Conservation (phyloP, 1,284 basidiomycete genomes). For the Papiliotrema fonsecae region DNA sequence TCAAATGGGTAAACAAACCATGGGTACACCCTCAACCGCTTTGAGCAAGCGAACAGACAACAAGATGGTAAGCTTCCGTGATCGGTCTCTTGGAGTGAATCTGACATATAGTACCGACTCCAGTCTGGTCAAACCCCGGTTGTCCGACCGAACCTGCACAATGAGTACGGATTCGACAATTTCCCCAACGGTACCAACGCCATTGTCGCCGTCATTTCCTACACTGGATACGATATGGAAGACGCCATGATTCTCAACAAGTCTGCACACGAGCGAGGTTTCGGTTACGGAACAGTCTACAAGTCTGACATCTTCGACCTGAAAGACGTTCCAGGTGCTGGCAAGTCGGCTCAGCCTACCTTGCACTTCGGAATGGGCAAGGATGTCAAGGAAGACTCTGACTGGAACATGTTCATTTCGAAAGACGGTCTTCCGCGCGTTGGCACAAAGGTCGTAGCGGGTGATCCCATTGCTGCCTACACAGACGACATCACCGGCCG, state of each 20-base stretch:
- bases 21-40: conserved; percentile 96
- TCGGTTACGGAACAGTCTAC: conserved; percentile 95
- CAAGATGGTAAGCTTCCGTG: conserved; percentile 73
- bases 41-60: conserved; percentile 92
- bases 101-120: conserved; percentile 63
- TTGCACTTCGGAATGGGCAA: conserved; percentile 81
- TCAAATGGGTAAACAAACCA: conserved; percentile 99
- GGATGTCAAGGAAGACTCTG: conserved; percentile 61
- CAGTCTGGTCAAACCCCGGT: conserved; percentile 94
- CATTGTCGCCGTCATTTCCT: conserved; percentile 97
- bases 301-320: conserved; percentile 92
- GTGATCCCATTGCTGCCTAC: conserved; percentile 77
- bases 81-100: no score
- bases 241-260: conserved; percentile 99
- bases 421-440: conserved; percentile 78
- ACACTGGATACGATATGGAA: conserved; percentile 99
- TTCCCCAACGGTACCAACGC: conserved; percentile 99
- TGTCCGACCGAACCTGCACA: conserved; percentile 86
- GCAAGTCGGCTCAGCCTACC: conserved; percentile 56
- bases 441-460: conserved; percentile 65
- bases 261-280: conserved; percentile 95
- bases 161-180: conserved; percentile 96
- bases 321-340: conserved; percentile 67
- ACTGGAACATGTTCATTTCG: conserved; percentile 67
- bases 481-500: conserved; percentile 78